A percentile compares a stretch with the other conserved stretches of the same genome.
Evolutionary conservation across 257 asterid genomes (phyloP).

Genomic region (Petunia secreta): DNA sequence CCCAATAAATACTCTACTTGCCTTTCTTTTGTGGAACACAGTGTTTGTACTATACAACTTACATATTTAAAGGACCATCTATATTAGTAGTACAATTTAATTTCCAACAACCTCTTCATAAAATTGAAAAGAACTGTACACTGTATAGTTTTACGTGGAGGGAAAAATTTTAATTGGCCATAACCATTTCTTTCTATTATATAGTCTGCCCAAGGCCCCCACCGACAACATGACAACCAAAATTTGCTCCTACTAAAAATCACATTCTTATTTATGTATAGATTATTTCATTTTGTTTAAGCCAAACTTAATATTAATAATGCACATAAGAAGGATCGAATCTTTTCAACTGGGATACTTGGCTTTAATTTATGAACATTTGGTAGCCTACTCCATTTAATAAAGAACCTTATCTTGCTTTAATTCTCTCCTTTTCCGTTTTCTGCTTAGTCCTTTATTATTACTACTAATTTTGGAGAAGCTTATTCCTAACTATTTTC

Average conservation of each 20-base stretch:
- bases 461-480: neutral
- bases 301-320: neutral
- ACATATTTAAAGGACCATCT: constrained; percentile 42
- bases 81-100: constrained; percentile 25
- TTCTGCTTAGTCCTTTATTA: neutral
- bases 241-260: neutral
- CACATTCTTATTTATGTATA: neutral
- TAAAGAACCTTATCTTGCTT: neutral
- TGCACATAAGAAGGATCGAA: constrained; percentile 15
- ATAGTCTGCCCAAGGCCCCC: constrained; percentile 17
- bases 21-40: constrained; percentile 25
- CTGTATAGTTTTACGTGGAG: constrained; percentile 36
- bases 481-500: neutral
- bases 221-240: constrained; percentile 38
- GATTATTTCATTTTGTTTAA: neutral
- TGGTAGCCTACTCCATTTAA: constrained; percentile 14
- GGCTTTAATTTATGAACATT: neutral
- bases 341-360: constrained; percentile 15
- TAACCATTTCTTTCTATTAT: constrained; percentile 8
- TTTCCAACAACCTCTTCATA: constrained; percentile 39
- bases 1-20: constrained; percentile 18
- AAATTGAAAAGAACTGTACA: constrained; percentile 35
- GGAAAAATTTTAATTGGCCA: constrained; percentile 23
- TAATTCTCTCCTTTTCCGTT: neutral
- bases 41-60: constrained; percentile 27